Conservation (phyloP, 345 rosid species). For the Ailanthus altissimus region DNA sequence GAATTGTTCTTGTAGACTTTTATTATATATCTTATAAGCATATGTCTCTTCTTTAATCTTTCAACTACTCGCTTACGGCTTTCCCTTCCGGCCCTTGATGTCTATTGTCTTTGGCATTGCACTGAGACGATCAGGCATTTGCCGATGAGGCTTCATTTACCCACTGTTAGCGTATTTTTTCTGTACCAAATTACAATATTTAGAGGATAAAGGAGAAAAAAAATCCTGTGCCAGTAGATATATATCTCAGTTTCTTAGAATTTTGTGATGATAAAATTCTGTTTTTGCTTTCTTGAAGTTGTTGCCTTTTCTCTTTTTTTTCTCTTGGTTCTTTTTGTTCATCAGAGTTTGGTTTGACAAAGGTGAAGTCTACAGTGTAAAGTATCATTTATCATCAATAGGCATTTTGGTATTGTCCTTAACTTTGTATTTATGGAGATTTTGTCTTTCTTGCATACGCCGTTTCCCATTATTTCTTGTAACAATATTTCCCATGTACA, state of each 20-base stretch:
- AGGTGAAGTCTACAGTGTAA: slow-evolving; percentile 38
- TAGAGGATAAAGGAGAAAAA: slow-evolving; percentile 14
- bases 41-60: slow-evolving; percentile 14
- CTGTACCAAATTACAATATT: slow-evolving; percentile 13
- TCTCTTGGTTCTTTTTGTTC: background rate
- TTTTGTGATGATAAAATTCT: slow-evolving; percentile 21
- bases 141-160: slow-evolving; percentile 31
- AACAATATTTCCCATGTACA: slow-evolving; percentile 12
- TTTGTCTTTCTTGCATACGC: slow-evolving; percentile 20
- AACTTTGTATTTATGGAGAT: slow-evolving; percentile 4
- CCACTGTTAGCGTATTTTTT: slow-evolving; percentile 6
- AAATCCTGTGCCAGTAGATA: slow-evolving; percentile 24
- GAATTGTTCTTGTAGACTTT: slow-evolving; percentile 26
- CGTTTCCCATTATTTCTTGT: slow-evolving; percentile 2
- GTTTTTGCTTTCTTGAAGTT: slow-evolving; percentile 32
- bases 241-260: slow-evolving; percentile 20
- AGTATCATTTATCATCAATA: slow-evolving; percentile 22
- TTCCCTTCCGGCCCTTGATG: slow-evolving; percentile 12
- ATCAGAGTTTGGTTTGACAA: slow-evolving; percentile 22
- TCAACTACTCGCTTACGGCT: slow-evolving; percentile 21
- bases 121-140: slow-evolving; percentile 18
- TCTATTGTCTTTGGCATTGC: slow-evolving; percentile 27
- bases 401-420: slow-evolving; percentile 10
- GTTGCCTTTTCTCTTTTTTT: slow-evolving; percentile 11
- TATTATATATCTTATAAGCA: slow-evolving; percentile 16